Base-by-base conservation (phyloP, 176 grass and related monocot species). In the Triticum urartu region DNA sequence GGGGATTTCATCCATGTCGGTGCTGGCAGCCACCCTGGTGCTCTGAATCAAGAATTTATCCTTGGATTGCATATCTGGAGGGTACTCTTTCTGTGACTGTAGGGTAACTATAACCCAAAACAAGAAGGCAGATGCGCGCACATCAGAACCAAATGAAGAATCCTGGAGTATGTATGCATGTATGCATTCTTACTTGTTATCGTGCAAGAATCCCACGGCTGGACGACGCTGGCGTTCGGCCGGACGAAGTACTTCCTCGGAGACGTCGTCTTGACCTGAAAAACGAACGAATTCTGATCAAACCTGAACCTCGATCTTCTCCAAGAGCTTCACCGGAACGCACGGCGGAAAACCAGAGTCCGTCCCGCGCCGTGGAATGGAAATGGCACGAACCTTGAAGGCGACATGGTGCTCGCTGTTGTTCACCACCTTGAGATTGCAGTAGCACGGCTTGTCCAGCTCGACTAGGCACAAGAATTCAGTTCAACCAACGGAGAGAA, bases 21-120 rank as follows among this genome's bases (percentile, higher is more conserved):
- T 91, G 64, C 72, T 93, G 26, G 93, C 90, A 59, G 89, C 84
- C 59, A 94, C 93, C 89, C 84, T 98, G 14, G 93, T 92, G 86
- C 92, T 95, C 88, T 98, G 96, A 84, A 98, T 95, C 67, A 98
- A 91, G 88, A 98, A 98, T 25, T 98, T 98, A 77, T 98, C 96
- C 88, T 95, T 98, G 87, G 92, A 98, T 74, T 95, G 89, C 96
- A 94, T 88, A 26, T 98, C 93, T 82, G 84, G 64, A 58, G 96
- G 94, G 59, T 73, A 91, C 69, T 98, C 92, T 77, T 95, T 94
- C 82, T 95, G 96, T 28, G 88, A 81, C 93, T 98, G 96, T 22
- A 98, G 96, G 5, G 93, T 98, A 64, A 98, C 96, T 98, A 35
- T 38, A 40, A 40, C 25, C 36, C 82, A 25, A 63, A 45, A 85